Evolutionary conservation across 2,329 filamentous ascomycete species (phyloP).

Genomic region (Stachybotrys chartarum): DNA sequence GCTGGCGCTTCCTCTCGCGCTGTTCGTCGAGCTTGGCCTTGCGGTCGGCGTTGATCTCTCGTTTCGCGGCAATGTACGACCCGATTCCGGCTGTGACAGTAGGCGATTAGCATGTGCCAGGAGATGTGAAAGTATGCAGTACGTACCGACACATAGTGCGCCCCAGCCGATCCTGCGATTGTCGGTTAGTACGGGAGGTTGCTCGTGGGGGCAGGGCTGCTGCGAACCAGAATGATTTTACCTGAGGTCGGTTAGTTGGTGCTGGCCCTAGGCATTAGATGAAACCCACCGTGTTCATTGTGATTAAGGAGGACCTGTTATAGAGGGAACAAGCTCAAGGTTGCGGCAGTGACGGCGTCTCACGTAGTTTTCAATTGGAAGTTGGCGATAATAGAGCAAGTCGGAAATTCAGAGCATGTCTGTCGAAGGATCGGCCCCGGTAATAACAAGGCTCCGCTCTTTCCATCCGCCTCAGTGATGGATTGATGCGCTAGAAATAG

Average conservation of each 20-base stretch:
- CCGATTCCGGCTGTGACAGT: slow-evolving; percentile 64
- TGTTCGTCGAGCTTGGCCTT: slow-evolving; percentile 61
- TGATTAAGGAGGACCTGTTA: slow-evolving; percentile 5
- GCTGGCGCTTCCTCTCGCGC: slow-evolving; percentile 52
- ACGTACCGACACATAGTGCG: slow-evolving; percentile 72
- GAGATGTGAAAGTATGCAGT: neutral
- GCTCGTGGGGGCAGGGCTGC: slow-evolving; percentile 3
- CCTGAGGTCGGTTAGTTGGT: slow-evolving; percentile 30
- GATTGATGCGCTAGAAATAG: no score
- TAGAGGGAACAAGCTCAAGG: no score
- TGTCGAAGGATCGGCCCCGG: neutral
- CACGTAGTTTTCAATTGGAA: no score
- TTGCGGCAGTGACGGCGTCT: no score
- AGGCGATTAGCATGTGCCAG: slow-evolving; percentile 8
- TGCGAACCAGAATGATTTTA: slow-evolving; percentile 59
- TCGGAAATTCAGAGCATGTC: no score
- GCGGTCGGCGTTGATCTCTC: slow-evolving; percentile 86
- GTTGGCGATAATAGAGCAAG: no score
- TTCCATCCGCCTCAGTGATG: no score
- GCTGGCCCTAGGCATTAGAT: neutral
- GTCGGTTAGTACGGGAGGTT: slow-evolving; percentile 5
- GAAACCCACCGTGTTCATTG: slow-evolving; percentile 49
- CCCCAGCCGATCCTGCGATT: slow-evolving; percentile 78
- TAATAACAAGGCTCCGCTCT: neutral
- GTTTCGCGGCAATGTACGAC: slow-evolving; percentile 95